Evolutionary conservation across 2,329 filamentous ascomycete genomes (phyloP), one percentile per base, ranked within the genome.

Genomic region (Fusarium hostae): DNA sequence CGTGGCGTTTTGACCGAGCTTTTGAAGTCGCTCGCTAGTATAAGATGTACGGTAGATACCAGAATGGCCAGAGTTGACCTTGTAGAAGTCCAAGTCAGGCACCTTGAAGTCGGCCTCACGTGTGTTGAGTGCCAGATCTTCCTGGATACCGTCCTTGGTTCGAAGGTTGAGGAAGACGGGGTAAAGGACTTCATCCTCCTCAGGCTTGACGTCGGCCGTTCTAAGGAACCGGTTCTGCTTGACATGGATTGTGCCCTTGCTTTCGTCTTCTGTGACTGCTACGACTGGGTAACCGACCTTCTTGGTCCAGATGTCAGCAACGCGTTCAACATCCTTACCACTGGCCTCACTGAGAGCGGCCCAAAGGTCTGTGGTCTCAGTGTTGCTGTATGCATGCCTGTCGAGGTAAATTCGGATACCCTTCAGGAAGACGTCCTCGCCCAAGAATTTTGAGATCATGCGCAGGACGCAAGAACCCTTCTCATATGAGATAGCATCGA

Each of bases 221-320:
- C 94, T 89, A 70, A 98, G 85, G 87, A 98, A 97, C 57, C 95
- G 93, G 83, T 98, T 98, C 82, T 98, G 95, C 86, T 96, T 96
- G 72, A 98, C 86, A 69, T 91, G 91, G 77, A 98, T 95, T 24
- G 90, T 91, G 66, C 89, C 91, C 51, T 91, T 87, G 30, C 86
- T 85, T 28, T 90, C 88, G 56, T 81, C 77, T 61, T 90, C 86
- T 65, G 92, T 93, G 32, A 98, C 94, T 11, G 92, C 92, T 48
- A 98, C 88, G 41, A 98, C 95, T 2, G 95, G 95, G 83, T 92
- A 98, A 57, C 95, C 95, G 62, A 98, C 92, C 77, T 97, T 92
- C 87, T 97, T 98, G 56, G 95, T 98, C 95, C 95, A 98, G 73
- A 95, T 94, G 59, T 94, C 92, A 91, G 98, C 98, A 62, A 98